Conservation (phyloP, 768 basidiomycete genomes). For the Kwoniella botswanensis region DNA sequence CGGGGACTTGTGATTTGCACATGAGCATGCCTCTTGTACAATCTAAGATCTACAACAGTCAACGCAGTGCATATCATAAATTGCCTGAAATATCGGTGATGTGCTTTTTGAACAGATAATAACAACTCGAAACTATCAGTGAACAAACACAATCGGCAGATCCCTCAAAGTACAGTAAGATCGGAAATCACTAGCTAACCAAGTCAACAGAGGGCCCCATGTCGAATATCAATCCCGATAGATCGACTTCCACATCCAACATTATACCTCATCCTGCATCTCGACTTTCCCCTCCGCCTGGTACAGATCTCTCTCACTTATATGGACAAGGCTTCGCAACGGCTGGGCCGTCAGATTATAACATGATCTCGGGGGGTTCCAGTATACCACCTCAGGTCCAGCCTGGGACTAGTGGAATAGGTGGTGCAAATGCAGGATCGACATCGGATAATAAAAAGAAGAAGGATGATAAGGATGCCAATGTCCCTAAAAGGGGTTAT, state of each 20-base stretch:
- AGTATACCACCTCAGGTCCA: conserved; percentile 14
- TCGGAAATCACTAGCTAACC: neutral
- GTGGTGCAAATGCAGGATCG: neutral
- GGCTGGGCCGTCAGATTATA: neutral
- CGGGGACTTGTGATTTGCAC: neutral
- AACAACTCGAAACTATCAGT: too few relatives aligned
- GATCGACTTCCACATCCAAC: neutral
- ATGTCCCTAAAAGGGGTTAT: conserved; percentile 46
- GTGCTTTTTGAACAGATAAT: too few relatives aligned
- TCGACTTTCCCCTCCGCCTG: conserved; percentile 22
- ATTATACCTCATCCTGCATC: conserved; percentile 14
- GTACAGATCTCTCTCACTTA: conserved; percentile 2
- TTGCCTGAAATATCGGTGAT: too few relatives aligned
- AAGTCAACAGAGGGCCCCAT: neutral
- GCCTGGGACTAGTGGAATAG: conserved; percentile 14
- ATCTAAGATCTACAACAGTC: neutral
- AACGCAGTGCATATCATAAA: too few relatives aligned
- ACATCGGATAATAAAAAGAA: conserved; percentile 18
- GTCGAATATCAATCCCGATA: neutral
- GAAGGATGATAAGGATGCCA: conserved; percentile 28
- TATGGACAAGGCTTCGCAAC: conserved; percentile 3
- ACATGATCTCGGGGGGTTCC: neutral
- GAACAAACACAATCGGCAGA: too few relatives aligned
- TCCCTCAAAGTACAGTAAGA: neutral
- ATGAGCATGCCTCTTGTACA: neutral